Percentiles rank a stretch among this genome's conserved stretches.
These are phyloP conservation scores for Cryptosporidium sp. DNA, from an alignment of 169 alveolate species.

Conservation along the genomic window DNA sequence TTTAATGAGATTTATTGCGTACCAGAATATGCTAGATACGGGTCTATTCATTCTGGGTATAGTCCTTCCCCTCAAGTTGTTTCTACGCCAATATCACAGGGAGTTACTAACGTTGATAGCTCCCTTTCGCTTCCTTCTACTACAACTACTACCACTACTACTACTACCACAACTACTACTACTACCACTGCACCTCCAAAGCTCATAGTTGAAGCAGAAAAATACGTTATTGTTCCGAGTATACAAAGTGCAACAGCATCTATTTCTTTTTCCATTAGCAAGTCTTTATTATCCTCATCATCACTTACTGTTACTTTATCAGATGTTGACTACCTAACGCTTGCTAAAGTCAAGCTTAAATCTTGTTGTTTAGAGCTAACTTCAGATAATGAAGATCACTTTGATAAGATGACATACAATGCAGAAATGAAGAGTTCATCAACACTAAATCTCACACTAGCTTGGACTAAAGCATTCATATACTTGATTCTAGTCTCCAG, in stretches of 20 bases:
- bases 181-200: conserved; percentile 56
- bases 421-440: conserved; percentile 15
- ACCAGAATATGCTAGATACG: not conserved
- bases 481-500: conserved; percentile 35
- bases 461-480: conserved; percentile 65
- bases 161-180: conserved; percentile 64
- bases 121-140: conserved; percentile 70
- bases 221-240: conserved; percentile 66
- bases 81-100: conserved; percentile 53
- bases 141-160: conserved; percentile 52
- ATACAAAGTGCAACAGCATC: conserved; percentile 66
- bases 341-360: conserved; percentile 13
- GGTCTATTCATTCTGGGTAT: conserved; percentile 20
- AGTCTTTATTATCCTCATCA: not conserved
- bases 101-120: conserved; percentile 30
- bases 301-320: not conserved
- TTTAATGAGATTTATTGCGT: conserved; percentile 30
- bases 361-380: conserved; percentile 41
- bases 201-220: not conserved
- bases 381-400: conserved; percentile 30
- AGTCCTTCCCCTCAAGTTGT: conserved; percentile 48
- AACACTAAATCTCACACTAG: conserved; percentile 21
- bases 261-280: conserved; percentile 33
- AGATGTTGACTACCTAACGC: not conserved
- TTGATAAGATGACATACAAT: conserved; percentile 20